Base-by-base conservation (phyloP, 192 early-diverging fungal genomes). In the Linnemannia schmuckeri region DNA sequence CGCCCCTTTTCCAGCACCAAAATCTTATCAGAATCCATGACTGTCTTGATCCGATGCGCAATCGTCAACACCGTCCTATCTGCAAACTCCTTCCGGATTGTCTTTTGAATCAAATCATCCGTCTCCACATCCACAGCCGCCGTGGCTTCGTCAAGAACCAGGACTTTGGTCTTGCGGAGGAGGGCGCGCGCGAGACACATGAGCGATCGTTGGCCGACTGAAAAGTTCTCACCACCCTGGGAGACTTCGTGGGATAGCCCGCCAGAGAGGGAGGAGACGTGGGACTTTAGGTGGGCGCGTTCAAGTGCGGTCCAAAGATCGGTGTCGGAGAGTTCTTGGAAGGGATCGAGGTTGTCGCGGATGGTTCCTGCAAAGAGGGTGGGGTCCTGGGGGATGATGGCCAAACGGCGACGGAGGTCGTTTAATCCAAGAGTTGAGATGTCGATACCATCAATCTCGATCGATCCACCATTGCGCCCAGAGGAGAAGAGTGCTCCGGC, bases 301-400 rank as follows among this genome's bases (percentile, higher is more conserved):
- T 91, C 89, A 9, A 97, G 80, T 1, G 92, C 93, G 17, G 74
- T 52, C 90, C 88, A 92, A 3, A 97, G 89, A 44, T 94, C 93
- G 2, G 82, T 83, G 80, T 95, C 94, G 10, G 74, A 66, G 49
- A 82, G 75, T 13, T 78, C 49, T 42, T 83, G 69, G 74, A 93
- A 92, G 13, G 97, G 97, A 82, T 97, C 97, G 12, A 97, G 76
- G 85, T 98, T 98, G 66, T 88, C 93, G 33, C 96, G 94, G 55
- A 78, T 37, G 3, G 80, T 90, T 7, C 93, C 94, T 0, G 88
- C 82, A 37, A 96, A 91, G 40, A 96, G 74, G 3, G 92, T 91
- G 0, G 97, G 92, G 18, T 96, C 94, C 77, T 98, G 97, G 12
- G 97, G 97, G 61, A 98, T 97, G 41, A 98, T 93, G 13, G 93